These are phyloP conservation scores for Sporisorium graminicola DNA, from an alignment of 1,284 basidiomycete genomes.

Conservation along the genomic window DNA sequence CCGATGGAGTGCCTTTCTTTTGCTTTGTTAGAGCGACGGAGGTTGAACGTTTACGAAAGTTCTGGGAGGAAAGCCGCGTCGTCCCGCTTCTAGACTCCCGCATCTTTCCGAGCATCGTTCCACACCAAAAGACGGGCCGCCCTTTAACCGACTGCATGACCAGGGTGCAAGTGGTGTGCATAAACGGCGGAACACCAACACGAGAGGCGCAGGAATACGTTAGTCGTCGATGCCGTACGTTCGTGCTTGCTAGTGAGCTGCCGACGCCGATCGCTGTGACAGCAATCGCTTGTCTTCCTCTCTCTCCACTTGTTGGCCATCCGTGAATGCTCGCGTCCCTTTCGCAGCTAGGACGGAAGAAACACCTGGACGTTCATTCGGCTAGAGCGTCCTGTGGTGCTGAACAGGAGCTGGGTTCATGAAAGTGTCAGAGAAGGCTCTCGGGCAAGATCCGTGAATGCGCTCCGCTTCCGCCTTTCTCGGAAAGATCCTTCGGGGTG, in stretches of 20 bases:
- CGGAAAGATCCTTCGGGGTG: conserved; percentile 32
- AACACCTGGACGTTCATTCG: not conserved
- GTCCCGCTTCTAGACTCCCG: conserved; percentile 19
- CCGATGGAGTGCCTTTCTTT: too few species aligned
- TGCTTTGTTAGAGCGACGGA: conserved; percentile 13
- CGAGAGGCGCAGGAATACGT: not conserved
- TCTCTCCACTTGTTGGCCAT: not conserved
- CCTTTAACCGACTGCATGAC: not conserved
- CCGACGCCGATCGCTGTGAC: conserved; percentile 19
- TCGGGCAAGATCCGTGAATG: conserved; percentile 27
- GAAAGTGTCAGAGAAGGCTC: too few species aligned
- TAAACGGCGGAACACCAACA: not conserved
- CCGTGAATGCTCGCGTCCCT: not conserved
- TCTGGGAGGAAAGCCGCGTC: conserved; percentile 25
- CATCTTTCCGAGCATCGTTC: conserved; percentile 10
- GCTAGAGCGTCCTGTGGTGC: not conserved
- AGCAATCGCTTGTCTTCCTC: not conserved
- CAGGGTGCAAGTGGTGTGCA: conserved; percentile 18
- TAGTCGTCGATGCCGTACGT: not conserved
- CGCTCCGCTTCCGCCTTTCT: conserved; percentile 8
- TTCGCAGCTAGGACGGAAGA: not conserved
- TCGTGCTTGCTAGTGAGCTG: conserved; percentile 4
- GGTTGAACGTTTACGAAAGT: not conserved
- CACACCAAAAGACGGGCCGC: not conserved
- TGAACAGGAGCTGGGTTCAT: too few species aligned